Evolutionary conservation across 192 early-diverging fungal genomes (phyloP).

Genomic region (Coemansia sp.): DNA sequence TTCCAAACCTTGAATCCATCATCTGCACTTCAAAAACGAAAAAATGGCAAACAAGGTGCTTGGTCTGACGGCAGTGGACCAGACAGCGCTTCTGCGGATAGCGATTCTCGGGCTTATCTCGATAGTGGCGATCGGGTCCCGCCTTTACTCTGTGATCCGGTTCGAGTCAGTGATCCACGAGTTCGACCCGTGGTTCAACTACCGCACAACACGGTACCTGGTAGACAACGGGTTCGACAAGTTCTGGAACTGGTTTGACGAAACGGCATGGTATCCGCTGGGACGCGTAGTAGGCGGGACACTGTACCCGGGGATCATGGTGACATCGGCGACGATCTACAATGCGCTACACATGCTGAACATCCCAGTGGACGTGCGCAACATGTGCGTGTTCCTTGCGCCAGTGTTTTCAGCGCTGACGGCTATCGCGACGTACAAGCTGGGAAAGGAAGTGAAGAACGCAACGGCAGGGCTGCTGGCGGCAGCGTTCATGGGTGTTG

Average conservation of each 20-base stretch:
- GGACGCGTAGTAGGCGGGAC: conserved; percentile 99
- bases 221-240: conserved; percentile 95
- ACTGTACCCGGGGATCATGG: conserved; percentile 99
- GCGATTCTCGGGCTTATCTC: conserved; percentile 89
- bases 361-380: conserved; percentile 97
- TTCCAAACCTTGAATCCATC: not conserved
- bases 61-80: conserved; percentile 47
- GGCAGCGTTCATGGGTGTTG: conserved; percentile 97
- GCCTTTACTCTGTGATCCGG: conserved; percentile 96
- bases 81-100: conserved; percentile 72
- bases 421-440: conserved; percentile 91
- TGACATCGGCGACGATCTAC: conserved; percentile 94
- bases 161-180: conserved; percentile 99
- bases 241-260: conserved; percentile 99
- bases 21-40: not conserved
- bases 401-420: conserved; percentile 96
- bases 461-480: conserved; percentile 92
- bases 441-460: conserved; percentile 92
- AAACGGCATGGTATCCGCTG: conserved; percentile 97
- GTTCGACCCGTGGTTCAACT: conserved; percentile 99
- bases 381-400: conserved; percentile 97
- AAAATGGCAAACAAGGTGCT: conserved; percentile 39
- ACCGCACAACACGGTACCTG: conserved; percentile 90
- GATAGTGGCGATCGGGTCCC: conserved; percentile 82
- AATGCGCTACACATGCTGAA: conserved; percentile 91